A percentile compares a stretch with the other conserved stretches of the same genome.
These are phyloP conservation scores for Naganishia onofrii DNA, from an alignment of 768 basidiomycete species.

Conservation along the genomic window DNA sequence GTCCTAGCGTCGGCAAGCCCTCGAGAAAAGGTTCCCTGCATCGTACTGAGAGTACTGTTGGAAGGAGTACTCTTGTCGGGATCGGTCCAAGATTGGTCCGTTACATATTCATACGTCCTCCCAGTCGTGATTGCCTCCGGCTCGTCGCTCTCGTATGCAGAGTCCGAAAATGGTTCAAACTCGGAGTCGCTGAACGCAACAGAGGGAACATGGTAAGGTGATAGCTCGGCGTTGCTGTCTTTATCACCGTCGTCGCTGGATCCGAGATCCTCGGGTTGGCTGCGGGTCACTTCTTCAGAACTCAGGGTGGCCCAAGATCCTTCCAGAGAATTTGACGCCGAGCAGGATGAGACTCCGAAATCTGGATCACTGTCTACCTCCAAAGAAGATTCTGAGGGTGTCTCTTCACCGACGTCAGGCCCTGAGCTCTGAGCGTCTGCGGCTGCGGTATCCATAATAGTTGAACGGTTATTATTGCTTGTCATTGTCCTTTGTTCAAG, in stretches of 20 bases:
- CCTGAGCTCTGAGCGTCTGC: not conserved
- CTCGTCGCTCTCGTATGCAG: conserved; percentile 3
- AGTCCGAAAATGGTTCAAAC: conserved; percentile 8
- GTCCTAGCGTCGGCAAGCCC: not conserved
- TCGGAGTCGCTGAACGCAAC: conserved; percentile 10
- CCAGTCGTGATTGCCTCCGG: not conserved
- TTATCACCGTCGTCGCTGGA: conserved; percentile 2
- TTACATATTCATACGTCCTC: conserved; percentile 12
- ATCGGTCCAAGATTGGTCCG: conserved; percentile 24
- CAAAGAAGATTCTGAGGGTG: not conserved
- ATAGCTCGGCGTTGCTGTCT: not conserved
- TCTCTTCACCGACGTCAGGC: not conserved
- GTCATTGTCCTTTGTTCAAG: not conserved
- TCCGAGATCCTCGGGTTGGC: conserved; percentile 5
- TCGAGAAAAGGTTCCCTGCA: conserved; percentile 16
- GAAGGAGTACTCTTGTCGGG: conserved; percentile 18
- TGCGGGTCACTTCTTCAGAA: not conserved
- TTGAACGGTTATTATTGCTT: not conserved
- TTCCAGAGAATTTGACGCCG: conserved; percentile 3
- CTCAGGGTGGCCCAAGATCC: conserved; percentile 19
- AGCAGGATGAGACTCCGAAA: not conserved
- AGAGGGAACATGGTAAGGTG: not conserved
- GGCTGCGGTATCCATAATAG: not conserved
- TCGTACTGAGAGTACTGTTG: conserved; percentile 12
- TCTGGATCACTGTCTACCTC: conserved; percentile 7